Evolutionary conservation across 768 basidiomycete species (phyloP), one percentile per base, ranked within the genome.

Genomic region (Daedaleopsis sinensis): DNA sequence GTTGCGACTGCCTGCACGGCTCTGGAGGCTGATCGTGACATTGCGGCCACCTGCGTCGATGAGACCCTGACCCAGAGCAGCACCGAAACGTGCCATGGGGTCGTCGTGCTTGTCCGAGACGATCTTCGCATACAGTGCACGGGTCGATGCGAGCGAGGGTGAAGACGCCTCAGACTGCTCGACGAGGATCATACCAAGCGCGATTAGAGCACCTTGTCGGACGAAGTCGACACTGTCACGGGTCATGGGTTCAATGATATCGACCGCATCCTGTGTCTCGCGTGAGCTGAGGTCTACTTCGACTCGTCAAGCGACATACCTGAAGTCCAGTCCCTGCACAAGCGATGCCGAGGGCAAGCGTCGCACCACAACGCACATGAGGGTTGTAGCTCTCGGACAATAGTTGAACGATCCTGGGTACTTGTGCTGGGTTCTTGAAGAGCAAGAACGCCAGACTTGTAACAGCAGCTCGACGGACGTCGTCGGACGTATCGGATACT

Each of bases 211-310:
- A 13, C 96, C 96, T 76, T 99, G 97, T 16, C 96, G 91, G 58
- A 99, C 97, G 71, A 98, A 99, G 76, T 99, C 97, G 48, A 98
- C 93, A 23, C 95, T 88, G 67, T 99, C 97, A 71, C 94, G 97
- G 19, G 95, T 97, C 91, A 99, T 94, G 5, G 97, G 97, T 73
- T 98, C 94, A 64, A 99, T 78, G 64, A 99, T 93, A 66, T 95
- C 94, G 61, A 98, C 86, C 21, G 97, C 97, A 76, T 98, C 96
- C 89, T 96, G 72, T 13, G 57, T 36, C 8, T 18, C 8, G 13
- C 10, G 47, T 49, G 13, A 49, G 15, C 7, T 23, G 64, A 12
- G 65, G 18, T 24, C 5, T 24, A 35, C 13, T 11, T n/a, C 10
- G 21, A 10, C 19, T 18, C 13, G 3, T 27, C 21, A 12, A 23